phyloP scores from a whole-genome alignment of 2,329 filamentous ascomycete species.

The Monosporascus cannonballus region DNA sequence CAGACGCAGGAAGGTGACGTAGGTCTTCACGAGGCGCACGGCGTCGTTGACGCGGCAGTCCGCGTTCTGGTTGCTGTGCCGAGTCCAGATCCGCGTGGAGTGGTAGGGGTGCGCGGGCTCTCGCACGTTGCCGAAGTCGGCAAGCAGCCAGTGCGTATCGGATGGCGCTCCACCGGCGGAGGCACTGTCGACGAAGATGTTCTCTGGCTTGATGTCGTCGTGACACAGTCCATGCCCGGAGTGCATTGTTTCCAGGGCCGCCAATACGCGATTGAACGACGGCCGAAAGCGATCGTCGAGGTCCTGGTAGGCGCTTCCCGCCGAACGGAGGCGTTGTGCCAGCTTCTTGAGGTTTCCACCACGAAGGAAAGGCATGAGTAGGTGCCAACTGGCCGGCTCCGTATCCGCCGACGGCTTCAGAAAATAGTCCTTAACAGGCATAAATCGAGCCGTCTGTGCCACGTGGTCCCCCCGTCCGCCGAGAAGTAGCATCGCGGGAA shows the following conservation, averaged over 20 bases:
- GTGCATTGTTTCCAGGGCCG: conserved; percentile 21
- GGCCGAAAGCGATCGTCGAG: conserved; percentile 24
- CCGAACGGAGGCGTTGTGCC: conserved; percentile 14
- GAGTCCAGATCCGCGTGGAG: conserved; percentile 23
- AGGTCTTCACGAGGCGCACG: conserved; percentile 23
- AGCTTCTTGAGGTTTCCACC: conserved; percentile 21
- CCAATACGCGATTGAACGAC: conserved; percentile 22
- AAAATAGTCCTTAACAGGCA: conserved; percentile 27
- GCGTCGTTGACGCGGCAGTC: conserved; percentile 29
- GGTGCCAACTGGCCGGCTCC: conserved; percentile 19
- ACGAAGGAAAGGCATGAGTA: conserved; percentile 22
- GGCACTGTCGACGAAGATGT: conserved; percentile 19
- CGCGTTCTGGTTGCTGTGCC: conserved; percentile 19
- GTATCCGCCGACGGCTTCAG: conserved; percentile 11
- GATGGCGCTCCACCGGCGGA: background rate
- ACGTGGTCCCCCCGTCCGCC: conserved; percentile 14
- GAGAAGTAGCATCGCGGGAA: conserved; percentile 22
- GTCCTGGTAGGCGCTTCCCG: conserved; percentile 11
- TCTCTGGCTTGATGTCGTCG: conserved; percentile 28
- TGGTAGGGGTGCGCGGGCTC: conserved; percentile 25
- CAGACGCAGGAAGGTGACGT: conserved; percentile 22
- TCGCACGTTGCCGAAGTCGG: conserved; percentile 26
- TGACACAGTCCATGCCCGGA: conserved; percentile 20
- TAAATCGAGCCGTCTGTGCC: conserved; percentile 11
- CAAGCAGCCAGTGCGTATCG: conserved; percentile 23